A percentile compares a stretch with the other conserved stretches of the same genome.
phyloP scores from a whole-genome alignment of 352 stramenopile species.

The Thraustochytrium sp. region DNA sequence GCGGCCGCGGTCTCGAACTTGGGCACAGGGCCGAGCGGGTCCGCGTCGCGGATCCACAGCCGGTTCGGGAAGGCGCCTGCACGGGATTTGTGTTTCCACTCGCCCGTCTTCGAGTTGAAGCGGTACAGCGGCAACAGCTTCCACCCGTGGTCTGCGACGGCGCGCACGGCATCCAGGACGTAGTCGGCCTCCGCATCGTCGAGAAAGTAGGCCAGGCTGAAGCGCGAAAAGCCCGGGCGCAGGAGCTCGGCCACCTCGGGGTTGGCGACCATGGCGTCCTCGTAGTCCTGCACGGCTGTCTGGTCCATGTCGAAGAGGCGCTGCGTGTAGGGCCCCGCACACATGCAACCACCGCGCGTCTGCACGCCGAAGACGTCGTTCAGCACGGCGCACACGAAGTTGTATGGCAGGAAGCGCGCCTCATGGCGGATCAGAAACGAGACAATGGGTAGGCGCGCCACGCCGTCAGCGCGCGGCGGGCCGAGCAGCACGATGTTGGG shows the following conservation, averaged over 20 bases:
- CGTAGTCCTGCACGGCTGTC: slow-evolving; percentile 60
- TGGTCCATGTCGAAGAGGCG: slow-evolving; percentile 68
- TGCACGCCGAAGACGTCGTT: slow-evolving; percentile 96
- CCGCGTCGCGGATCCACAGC: too few relatives aligned
- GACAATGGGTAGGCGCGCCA: not conserved
- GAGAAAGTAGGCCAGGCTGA: slow-evolving; percentile 74
- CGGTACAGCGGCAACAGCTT: slow-evolving; percentile 85
- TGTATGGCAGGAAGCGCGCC: slow-evolving; percentile 78
- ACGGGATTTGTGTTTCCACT: slow-evolving; percentile 67
- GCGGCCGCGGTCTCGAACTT: too few relatives aligned
- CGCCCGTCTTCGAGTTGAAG: slow-evolving; percentile 85
- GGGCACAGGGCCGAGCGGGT: too few relatives aligned
- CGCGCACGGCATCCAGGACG: slow-evolving; percentile 80
- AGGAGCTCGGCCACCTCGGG: slow-evolving; percentile 77
- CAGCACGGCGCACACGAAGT: slow-evolving; percentile 91
- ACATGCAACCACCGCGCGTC: slow-evolving; percentile 80
- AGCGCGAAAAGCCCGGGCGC: slow-evolving; percentile 83
- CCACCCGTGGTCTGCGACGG: slow-evolving; percentile 82
- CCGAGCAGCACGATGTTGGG: slow-evolving; percentile 79
- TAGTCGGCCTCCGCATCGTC: slow-evolving; percentile 77
- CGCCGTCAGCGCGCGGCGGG: not conserved
- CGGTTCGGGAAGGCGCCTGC: too few relatives aligned
- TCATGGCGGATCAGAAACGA: not conserved
- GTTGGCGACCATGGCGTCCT: slow-evolving; percentile 64
- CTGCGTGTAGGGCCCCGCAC: slow-evolving; percentile 80